Conservation (phyloP, 2,329 filamentous ascomycete species). For the Lithohypha guttulata region DNA sequence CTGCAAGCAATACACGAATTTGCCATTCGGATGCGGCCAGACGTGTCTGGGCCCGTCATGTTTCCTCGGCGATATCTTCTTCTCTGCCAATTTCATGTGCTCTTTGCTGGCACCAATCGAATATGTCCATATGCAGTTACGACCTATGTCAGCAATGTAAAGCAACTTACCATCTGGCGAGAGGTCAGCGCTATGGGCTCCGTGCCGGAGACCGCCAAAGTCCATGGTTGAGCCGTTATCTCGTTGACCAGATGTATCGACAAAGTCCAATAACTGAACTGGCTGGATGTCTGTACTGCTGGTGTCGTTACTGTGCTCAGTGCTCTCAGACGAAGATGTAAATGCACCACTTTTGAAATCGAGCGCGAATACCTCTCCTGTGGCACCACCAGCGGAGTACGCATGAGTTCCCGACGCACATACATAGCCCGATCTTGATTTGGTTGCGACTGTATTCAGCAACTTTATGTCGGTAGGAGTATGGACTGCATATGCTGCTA, state of each 20-base stretch:
- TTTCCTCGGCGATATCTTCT: slow-evolving; percentile 17
- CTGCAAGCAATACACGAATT: slow-evolving; percentile 20
- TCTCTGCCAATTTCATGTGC: slow-evolving; percentile 15
- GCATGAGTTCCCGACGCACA: slow-evolving; percentile 15
- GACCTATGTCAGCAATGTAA: slow-evolving; percentile 24
- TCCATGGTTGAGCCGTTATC: slow-evolving; percentile 21
- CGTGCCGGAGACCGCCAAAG: slow-evolving; percentile 22
- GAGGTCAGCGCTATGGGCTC: slow-evolving; percentile 23
- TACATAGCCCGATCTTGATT: slow-evolving; percentile 20
- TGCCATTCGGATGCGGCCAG: slow-evolving; percentile 20
- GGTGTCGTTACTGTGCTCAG: background rate
- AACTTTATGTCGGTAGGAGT: slow-evolving; percentile 17
- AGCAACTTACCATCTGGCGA: slow-evolving; percentile 19
- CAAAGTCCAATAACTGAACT: slow-evolving; percentile 18
- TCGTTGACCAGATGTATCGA: slow-evolving; percentile 14
- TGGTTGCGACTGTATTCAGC: slow-evolving; percentile 15
- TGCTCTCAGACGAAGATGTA: slow-evolving; percentile 1
- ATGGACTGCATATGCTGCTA: slow-evolving; percentile 20
- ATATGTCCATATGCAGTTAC: slow-evolving; percentile 23
- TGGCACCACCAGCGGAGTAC: slow-evolving; percentile 21
- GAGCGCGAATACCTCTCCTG: slow-evolving; percentile 21
- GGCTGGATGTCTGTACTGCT: slow-evolving; percentile 5
- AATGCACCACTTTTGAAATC: slow-evolving; percentile 17
- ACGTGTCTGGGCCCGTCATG: slow-evolving; percentile 21
- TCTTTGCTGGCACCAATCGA: slow-evolving; percentile 11